These are phyloP conservation scores for Strobilomyces dryophilus DNA, from an alignment of 768 basidiomycete genomes.

Conservation along the genomic window DNA sequence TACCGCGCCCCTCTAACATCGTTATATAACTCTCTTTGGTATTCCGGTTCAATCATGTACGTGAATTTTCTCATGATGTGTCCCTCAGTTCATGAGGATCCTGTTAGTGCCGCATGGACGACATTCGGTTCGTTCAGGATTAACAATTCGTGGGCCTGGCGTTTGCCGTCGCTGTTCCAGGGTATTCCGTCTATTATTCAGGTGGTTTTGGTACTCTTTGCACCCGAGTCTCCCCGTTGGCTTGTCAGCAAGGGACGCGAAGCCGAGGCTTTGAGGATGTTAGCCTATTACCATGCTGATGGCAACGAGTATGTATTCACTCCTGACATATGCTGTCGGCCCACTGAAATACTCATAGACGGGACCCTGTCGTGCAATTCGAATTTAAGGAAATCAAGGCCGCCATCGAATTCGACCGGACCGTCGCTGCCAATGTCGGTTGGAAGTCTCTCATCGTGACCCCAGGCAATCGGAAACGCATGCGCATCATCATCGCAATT, in stretches of 20 bases:
- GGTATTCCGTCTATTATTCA: conserved; percentile 66
- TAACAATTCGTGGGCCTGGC: conserved; percentile 70
- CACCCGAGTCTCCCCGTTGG: conserved; percentile 84
- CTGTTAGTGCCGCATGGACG: conserved; percentile 69
- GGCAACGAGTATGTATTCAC: conserved; percentile 47
- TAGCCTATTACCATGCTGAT: conserved; percentile 84
- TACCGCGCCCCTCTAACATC: conserved; percentile 80
- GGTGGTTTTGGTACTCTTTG: conserved; percentile 59
- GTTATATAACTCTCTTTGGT: conserved; percentile 83
- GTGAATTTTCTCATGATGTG: conserved; percentile 19
- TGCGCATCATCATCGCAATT: conserved; percentile 71
- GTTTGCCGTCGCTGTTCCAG: conserved; percentile 74
- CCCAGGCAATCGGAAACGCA: conserved; percentile 69
- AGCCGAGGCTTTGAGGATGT: conserved; percentile 57
- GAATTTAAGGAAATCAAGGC: conserved; percentile 82
- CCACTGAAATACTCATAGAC: conserved; percentile 23
- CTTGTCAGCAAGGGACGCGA: conserved; percentile 72
- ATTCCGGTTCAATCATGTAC: conserved; percentile 74
- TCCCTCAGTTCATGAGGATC: background rate
- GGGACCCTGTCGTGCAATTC: conserved; percentile 65
- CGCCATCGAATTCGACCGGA: conserved; percentile 65
- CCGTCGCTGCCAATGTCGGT: conserved; percentile 53
- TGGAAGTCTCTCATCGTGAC: conserved; percentile 68
- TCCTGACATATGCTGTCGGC: background rate
- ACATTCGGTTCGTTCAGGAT: conserved; percentile 80